phyloP scores from a whole-genome alignment of 306 rosid genomes.

The Cicer pinnatifidum region DNA sequence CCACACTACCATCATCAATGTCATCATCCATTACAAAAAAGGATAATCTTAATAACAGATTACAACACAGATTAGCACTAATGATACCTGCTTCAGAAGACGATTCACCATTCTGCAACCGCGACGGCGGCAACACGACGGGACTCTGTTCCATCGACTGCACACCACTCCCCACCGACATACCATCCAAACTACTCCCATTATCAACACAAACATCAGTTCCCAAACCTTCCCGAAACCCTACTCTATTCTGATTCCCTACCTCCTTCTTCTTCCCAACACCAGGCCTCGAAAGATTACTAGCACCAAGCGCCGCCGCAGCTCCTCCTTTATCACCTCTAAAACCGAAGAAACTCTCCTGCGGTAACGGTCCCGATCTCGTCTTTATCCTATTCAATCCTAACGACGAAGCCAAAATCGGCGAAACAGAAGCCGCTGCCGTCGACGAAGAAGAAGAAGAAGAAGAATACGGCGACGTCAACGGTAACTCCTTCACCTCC shows the following conservation, averaged over 20 bases:
- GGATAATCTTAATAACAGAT: background rate
- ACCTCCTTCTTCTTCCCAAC: conserved; percentile 63
- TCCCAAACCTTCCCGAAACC: conserved; percentile 57
- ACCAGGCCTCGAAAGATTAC: conserved; percentile 68
- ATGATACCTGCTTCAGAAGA: conserved; percentile 71
- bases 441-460: background rate
- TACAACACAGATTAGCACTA: background rate
- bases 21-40: background rate
- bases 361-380: conserved; percentile 97
- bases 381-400: conserved; percentile 94
- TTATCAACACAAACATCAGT: conserved; percentile 55
- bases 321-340: conserved; percentile 63
- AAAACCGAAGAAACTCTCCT: conserved; percentile 93
- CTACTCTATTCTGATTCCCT: conserved; percentile 50
- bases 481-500: conserved; percentile 52
- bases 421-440: conserved; percentile 67
- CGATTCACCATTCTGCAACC: conserved; percentile 71
- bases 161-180: conserved; percentile 60
- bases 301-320: conserved; percentile 53
- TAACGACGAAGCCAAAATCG: conserved; percentile 87
- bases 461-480: conserved; percentile 28
- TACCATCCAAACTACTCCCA: conserved; percentile 61
- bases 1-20: background rate
- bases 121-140: conserved; percentile 58
- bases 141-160: conserved; percentile 74